A percentile compares a stretch with the other conserved stretches of the same genome.
These are phyloP conservation scores for Themeda triandra DNA, from an alignment of 176 grass and related monocot genomes.

Conservation along the genomic window DNA sequence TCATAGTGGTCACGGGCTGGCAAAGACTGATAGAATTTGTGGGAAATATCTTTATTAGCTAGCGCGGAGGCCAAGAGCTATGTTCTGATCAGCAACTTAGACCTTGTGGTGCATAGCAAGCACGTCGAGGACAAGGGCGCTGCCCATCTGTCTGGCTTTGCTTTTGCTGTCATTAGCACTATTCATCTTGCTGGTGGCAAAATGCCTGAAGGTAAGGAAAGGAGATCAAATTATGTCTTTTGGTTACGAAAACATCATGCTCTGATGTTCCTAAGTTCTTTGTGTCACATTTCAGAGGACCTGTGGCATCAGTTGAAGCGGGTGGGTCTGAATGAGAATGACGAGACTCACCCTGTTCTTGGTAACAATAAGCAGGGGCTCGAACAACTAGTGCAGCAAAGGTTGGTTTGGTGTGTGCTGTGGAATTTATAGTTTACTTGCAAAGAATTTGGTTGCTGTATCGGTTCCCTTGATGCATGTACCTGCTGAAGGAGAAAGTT, in stretches of 20 bases:
- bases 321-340: slow-evolving; percentile 62
- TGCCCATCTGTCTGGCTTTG: slow-evolving; percentile 63
- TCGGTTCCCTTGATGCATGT: slow-evolving; percentile 37
- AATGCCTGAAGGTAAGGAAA: slow-evolving; percentile 60
- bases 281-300: slow-evolving; percentile 49
- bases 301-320: slow-evolving; percentile 83
- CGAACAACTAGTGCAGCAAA: slow-evolving; percentile 83
- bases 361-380: slow-evolving; percentile 76
- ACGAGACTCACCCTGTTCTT: slow-evolving; percentile 51
- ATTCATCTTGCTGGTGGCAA: slow-evolving; percentile 72
- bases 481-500: slow-evolving; percentile 85
- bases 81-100: too few relatives aligned
- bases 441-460: not conserved
- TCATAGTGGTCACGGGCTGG: too few relatives aligned
- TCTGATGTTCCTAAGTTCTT: not conserved
- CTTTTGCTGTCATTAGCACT: slow-evolving; percentile 68
- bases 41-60: slow-evolving; percentile 33
- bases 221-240: not conserved
- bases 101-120: too few relatives aligned
- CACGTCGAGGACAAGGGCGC: not conserved
- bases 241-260: not conserved
- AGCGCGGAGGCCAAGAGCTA: slow-evolving; percentile 62
- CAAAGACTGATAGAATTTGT: not conserved
- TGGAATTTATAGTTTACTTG: not conserved
- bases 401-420: slow-evolving; percentile 34